Base-by-base conservation (phyloP, 139 green algal genomes). In the Nannochloris sp. region DNA sequence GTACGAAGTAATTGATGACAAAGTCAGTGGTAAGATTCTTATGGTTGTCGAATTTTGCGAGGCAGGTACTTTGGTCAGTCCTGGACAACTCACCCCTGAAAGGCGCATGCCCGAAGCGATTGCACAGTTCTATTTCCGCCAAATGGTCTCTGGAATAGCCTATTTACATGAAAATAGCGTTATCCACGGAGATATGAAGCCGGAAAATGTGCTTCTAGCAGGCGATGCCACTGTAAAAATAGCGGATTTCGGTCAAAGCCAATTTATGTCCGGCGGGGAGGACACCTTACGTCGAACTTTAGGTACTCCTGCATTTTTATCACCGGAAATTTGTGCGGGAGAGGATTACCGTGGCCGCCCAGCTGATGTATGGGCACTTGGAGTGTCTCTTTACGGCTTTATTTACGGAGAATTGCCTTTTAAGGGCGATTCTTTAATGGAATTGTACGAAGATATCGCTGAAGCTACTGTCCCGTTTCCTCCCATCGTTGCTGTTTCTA, bases 21-120 rank as follows among this genome's bases (percentile, higher is more conserved):
- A 70, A 25, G 56, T 58, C 29, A 57, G 65, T 29, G 73, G 73
- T 59, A 88, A 93, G 75, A 63, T 95, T 60, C 85, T 93, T 74
- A 71, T 96, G 76, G 86, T 95, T 25, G 85, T 95, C 83, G 89
- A 96, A 75, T 93, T 89, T 71, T 78, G 84, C 55, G 82, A 88
- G 74, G 78, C 72, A 8, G 89, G 87, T 5, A 73, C 77, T 3
- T 67, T 93, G 29, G 70, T 90, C 73, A 48, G 67, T 35, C 39
- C 25, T 14, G 60, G 56, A 10, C 38, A 65, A 15, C 73, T 87
- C 54, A 63, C 60, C 19, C 70, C 77, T 13, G 76, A 85, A 51
- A 47, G 53, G 3, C 34, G 47, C 15, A 36, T 91, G 47, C 65
- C 84, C 1, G 85, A 92, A 64, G 63, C 73, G 24, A 70, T 84